A percentile compares a stretch with the other conserved stretches of the same genome.
Conservation (phyloP, 306 rosid genomes). For the Ormosia semicastrata region DNA sequence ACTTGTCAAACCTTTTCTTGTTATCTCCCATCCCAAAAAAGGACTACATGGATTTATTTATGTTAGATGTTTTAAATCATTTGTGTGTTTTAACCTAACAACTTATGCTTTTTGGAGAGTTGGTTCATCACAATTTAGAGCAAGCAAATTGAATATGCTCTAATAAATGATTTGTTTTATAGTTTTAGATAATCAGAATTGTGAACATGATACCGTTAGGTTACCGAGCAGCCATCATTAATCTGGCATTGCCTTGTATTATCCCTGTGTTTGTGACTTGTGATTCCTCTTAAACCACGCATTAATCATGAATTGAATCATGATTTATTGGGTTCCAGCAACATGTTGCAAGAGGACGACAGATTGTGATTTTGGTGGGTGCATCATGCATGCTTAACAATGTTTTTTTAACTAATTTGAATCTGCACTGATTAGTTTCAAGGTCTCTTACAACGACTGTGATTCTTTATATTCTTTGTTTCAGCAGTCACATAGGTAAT, state of each 20-base stretch:
- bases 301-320: neutral
- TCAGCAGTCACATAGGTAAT: neutral
- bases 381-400: neutral
- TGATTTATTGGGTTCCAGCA: neutral
- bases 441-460: neutral
- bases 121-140: neutral
- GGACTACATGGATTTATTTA: neutral
- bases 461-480: neutral
- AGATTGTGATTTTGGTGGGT: neutral
- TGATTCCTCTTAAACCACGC: neutral
- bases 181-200: neutral
- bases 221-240: neutral
- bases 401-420: neutral
- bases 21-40: slow-evolving; percentile 1
- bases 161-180: neutral
- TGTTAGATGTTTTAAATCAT: too few species aligned
- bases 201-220: neutral
- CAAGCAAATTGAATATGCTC: neutral
- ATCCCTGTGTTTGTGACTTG: neutral
- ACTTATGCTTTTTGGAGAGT: too few species aligned
- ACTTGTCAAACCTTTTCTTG: neutral
- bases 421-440: neutral
- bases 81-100: too few species aligned
- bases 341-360: neutral
- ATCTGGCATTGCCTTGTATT: neutral